Percentiles rank a stretch among this genome's conserved stretches.
These are phyloP conservation scores for Pichia kudriavzevii DNA, from an alignment of 1,139 yeast genomes.

Conservation along the genomic window DNA sequence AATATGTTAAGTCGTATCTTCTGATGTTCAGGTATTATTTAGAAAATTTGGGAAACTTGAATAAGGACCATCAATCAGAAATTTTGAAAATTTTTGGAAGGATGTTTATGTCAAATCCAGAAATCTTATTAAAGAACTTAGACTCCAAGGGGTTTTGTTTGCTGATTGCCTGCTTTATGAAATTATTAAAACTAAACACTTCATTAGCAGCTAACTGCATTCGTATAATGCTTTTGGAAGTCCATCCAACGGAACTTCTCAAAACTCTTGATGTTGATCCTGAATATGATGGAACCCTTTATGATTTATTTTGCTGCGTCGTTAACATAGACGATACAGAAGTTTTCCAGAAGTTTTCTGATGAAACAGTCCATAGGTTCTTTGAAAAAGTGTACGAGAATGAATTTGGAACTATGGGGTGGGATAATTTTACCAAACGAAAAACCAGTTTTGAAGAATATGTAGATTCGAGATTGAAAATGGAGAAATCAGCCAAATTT, in stretches of 20 bases:
- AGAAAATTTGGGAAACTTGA: constrained; percentile 6
- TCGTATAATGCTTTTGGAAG: too few relatives aligned
- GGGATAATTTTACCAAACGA: too few relatives aligned
- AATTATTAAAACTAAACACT: too few relatives aligned
- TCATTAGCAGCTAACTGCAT: too few relatives aligned
- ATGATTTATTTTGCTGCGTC: constrained; percentile 1
- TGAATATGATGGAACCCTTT: constrained; percentile 4
- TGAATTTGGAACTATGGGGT: too few relatives aligned
- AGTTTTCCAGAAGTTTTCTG: background rate
- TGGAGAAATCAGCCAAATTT: constrained; percentile 17
- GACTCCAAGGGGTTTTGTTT: too few relatives aligned
- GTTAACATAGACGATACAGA: too few relatives aligned
- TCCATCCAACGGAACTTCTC: constrained; percentile 3
- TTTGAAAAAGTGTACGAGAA: too few relatives aligned
- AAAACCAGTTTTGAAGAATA: constrained; percentile 2
- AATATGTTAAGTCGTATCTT: constrained; percentile 13
- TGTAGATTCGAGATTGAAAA: background rate
- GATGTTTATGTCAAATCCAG: constrained; percentile 18
- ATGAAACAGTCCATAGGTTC: too few relatives aligned
- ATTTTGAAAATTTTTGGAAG: constrained; percentile 17
- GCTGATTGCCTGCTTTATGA: too few relatives aligned
- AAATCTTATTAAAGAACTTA: too few relatives aligned
- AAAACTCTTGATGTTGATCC: constrained; percentile 3
- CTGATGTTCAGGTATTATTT: constrained; percentile 12
- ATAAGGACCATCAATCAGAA: constrained; percentile 2